phyloP scores from a whole-genome alignment of 768 basidiomycete genomes.

The Gymnopilus dilepis region DNA sequence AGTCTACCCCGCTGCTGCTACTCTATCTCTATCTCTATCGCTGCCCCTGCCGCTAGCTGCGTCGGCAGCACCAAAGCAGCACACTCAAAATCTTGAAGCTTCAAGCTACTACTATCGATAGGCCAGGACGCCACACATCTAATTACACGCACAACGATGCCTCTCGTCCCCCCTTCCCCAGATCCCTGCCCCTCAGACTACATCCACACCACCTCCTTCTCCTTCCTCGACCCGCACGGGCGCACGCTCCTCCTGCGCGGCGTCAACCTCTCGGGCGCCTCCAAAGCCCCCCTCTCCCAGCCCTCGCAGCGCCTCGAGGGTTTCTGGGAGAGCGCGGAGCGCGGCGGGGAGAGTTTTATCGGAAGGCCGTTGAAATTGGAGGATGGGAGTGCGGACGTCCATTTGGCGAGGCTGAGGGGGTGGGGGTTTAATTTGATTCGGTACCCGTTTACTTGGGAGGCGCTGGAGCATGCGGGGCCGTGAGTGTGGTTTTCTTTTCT shows the following conservation, averaged over 20 bases:
- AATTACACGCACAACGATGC: neutral
- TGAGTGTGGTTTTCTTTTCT: slow-evolving; percentile 52
- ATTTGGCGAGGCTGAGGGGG: slow-evolving; percentile 80
- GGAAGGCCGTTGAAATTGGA: slow-evolving; percentile 84
- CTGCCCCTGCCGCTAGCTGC: no score
- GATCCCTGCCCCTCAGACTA: slow-evolving; percentile 55
- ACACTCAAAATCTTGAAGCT: no score
- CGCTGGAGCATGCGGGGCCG: slow-evolving; percentile 94
- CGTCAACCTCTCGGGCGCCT: slow-evolving; percentile 91
- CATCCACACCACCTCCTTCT: slow-evolving; percentile 68
- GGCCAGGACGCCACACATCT: no score
- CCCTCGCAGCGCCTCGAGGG: slow-evolving; percentile 71
- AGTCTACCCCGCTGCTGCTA: no score
- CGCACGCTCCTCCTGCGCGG: slow-evolving; percentile 87
- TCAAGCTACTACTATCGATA: no score
- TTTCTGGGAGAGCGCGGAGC: slow-evolving; percentile 80
- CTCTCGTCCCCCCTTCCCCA: slow-evolving; percentile 42
- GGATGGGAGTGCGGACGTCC: slow-evolving; percentile 84
- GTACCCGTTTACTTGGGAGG: slow-evolving; percentile 93
- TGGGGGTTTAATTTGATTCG: slow-evolving; percentile 95
- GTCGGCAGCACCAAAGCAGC: no score
- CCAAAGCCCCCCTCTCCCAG: slow-evolving; percentile 79
- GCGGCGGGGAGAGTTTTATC: slow-evolving; percentile 67
- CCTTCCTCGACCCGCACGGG: slow-evolving; percentile 76
- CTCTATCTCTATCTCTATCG: no score